Base-by-base conservation (phyloP, 148 eudicot species). In the Rhododendron vialii region DNA sequence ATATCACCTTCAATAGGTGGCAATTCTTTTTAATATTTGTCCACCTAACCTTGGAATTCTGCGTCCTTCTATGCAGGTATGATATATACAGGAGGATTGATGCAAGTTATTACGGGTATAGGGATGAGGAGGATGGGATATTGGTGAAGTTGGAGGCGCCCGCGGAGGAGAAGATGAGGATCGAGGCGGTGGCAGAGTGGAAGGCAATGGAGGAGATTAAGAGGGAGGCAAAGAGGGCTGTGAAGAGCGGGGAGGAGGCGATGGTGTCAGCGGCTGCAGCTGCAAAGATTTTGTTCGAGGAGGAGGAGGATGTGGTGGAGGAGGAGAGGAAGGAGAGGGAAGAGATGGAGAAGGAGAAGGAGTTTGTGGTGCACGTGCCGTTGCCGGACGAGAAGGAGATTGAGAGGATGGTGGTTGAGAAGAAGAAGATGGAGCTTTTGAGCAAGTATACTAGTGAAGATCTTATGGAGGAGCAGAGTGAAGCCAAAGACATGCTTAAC, bases 311-410 rank as follows among this genome's bases (percentile, higher is more conserved):
- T 57, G 96, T 92, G 61, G 95, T 96, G 51, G 95, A 95, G 73
- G 98, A 94, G 91, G 90, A 92, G 89, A 89, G 88, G 84, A 86
- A 48, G 87, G 86, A 87, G 82, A 92, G 80, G 86, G 95, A 91
- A 73, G 95, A 89, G 86, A 84, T 80, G 84, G 85, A 87, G 87
- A 90, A 86, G 88, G 93, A 88, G 81, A 93, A 84, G 82, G 99
- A 96, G 89, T 96, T 96, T 89, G 94, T 95, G 80, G 99, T 94
- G 30, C 99, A 96, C 41, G 98, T 96, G 50, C 99, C 99, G 0
- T 80, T 96, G 90, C 99, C 99, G 0, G 99, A 96, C 84, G 96
- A 95, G 89, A 94, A 90, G 89, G 98, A 96, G 95, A 96, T 96
- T 73, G 98, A 95, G 90, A 95, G 86, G 90, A 96, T 95, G 97